Conservation (phyloP, 768 basidiomycete species). For the Ramaria rubella region DNA sequence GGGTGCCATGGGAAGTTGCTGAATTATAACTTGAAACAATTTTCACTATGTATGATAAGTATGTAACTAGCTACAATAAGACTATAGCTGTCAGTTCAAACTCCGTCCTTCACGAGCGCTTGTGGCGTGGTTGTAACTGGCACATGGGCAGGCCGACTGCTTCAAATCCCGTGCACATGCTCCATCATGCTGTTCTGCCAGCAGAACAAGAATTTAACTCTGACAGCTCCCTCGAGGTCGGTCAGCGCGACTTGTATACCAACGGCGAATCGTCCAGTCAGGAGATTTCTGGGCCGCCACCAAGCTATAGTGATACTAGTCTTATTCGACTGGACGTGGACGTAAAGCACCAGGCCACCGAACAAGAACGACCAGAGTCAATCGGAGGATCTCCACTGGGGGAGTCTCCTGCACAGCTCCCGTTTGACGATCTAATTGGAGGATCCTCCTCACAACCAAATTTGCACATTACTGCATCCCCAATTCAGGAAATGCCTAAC, state of each 20-base stretch:
- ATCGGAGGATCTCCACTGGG: not conserved
- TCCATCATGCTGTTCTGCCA: not conserved
- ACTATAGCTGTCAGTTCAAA: not conserved
- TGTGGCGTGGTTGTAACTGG: too few relatives aligned
- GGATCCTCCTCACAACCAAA: not conserved
- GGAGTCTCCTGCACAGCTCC: not conserved
- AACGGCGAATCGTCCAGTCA: not conserved
- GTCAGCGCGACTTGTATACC: not conserved
- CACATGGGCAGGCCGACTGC: not conserved
- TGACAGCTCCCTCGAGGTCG: not conserved
- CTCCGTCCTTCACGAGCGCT: not conserved
- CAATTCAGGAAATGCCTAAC: too few relatives aligned
- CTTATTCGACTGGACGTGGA: not conserved
- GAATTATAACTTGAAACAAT: constrained; percentile 44
- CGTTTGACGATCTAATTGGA: not conserved
- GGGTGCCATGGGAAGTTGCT: constrained; percentile 74
- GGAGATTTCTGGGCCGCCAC: not conserved
- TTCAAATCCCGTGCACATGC: not conserved
- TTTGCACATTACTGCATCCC: not conserved
- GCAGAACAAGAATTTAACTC: not conserved
- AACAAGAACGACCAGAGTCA: not conserved
- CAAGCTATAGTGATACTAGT: not conserved
- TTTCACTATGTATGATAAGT: not conserved
- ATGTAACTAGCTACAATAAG: not conserved
- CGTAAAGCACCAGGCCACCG: not conserved